These are phyloP conservation scores for Trifolium dubium DNA, from an alignment of 306 rosid species.

Conservation along the genomic window DNA sequence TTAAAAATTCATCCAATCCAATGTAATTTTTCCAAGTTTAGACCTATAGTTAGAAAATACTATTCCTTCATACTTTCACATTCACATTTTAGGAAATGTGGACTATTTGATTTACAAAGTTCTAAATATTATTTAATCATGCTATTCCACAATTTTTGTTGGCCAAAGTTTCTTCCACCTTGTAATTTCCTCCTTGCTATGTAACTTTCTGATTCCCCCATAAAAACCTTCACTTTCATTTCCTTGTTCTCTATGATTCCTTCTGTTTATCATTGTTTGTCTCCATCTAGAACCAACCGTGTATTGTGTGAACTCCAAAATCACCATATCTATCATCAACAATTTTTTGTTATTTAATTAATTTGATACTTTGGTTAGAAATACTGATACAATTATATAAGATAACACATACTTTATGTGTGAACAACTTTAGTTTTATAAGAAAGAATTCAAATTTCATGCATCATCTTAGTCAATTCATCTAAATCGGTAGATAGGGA, in stretches of 20 bases:
- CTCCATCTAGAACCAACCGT: constrained; percentile 81
- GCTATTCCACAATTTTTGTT: constrained; percentile 52
- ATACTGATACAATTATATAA: not conserved
- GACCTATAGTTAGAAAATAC: not conserved
- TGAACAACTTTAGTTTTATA: too few species aligned
- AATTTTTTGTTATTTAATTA: constrained; percentile 34
- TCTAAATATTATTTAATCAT: constrained; percentile 12
- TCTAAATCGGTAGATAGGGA: too few species aligned
- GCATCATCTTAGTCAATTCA: too few species aligned
- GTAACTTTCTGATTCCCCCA: constrained; percentile 84
- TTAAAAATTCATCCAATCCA: not conserved
- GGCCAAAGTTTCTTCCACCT: constrained; percentile 85
- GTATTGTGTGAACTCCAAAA: constrained; percentile 87
- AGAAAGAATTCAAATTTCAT: too few species aligned
- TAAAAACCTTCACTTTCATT: constrained; percentile 82
- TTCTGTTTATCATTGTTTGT: constrained; percentile 64
- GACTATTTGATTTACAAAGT: constrained; percentile 34
- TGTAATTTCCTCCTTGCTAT: constrained; percentile 64
- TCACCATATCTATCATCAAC: constrained; percentile 62
- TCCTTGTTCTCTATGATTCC: constrained; percentile 77
- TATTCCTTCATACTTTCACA: constrained; percentile 29
- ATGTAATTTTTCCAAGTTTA: not conserved
- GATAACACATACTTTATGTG: too few species aligned
- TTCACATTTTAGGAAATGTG: constrained; percentile 32
- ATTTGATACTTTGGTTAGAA: not conserved